Evolutionary conservation across 371 early-diverging fungal species (phyloP), one percentile per base, ranked within the genome.

Genomic region (Mortierella sp.): DNA sequence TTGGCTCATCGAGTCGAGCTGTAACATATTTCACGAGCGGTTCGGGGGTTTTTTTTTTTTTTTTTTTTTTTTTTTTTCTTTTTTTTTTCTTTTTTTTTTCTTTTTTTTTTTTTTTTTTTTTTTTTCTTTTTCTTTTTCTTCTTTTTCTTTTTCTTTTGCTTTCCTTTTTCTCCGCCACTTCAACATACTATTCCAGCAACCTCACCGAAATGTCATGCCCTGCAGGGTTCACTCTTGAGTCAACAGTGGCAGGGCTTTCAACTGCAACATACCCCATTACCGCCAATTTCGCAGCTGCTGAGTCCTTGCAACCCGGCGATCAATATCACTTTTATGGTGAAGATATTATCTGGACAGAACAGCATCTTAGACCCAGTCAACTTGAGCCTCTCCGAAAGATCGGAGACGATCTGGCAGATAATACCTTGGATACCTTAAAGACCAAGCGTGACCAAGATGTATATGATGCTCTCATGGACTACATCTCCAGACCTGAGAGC

Each of bases 131-230:
- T 26, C n/a, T n/a, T n/a, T n/a, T n/a, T n/a, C n/a, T n/a, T n/a
- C n/a, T n/a, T n/a, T n/a, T n/a, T n/a, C n/a, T n/a, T n/a, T n/a
- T n/a, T n/a, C n/a, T n/a, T n/a, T n/a, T n/a, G n/a, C n/a, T n/a
- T n/a, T n/a, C n/a, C n/a, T n/a, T n/a, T n/a, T n/a, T n/a, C n/a
- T n/a, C n/a, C n/a, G n/a, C n/a, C n/a, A n/a, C n/a, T n/a, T n/a
- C n/a, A n/a, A n/a, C n/a, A n/a, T n/a, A n/a, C n/a, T n/a, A n/a
- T n/a, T n/a, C n/a, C n/a, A n/a, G n/a, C n/a, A n/a, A n/a, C n/a
- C n/a, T n/a, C n/a, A n/a, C n/a, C n/a, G n/a, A n/a, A n/a, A 73
- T 68, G 74, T 16, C 64, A 1, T 74, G 74, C 48, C 74, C 74
- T n/a, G 74, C 69, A 4, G 68, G 74, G 37, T 74, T 30, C 52